Conservation (phyloP, 164 flowering plant genomes). For the Macadamia tetraphylla region DNA sequence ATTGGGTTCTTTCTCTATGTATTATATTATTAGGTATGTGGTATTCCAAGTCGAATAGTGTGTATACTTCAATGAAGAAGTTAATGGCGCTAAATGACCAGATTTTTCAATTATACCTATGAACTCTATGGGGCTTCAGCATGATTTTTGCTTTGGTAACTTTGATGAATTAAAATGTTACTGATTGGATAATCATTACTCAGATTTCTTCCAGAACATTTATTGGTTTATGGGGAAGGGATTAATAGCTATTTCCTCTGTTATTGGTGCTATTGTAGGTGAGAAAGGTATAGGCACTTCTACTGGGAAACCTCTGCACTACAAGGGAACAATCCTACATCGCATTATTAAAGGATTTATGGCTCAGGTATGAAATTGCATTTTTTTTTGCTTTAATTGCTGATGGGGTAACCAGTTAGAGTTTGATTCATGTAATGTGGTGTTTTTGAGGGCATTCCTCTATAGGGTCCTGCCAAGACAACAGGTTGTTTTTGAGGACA, state of each 20-base stretch:
- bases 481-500: not conserved
- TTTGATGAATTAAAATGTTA: not conserved
- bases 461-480: not conserved
- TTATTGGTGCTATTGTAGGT: slow-evolving; percentile 36
- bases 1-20: too few relatives aligned
- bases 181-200: not conserved
- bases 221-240: not conserved
- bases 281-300: slow-evolving; percentile 71
- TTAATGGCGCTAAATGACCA: too few relatives aligned
- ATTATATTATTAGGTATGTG: too few relatives aligned
- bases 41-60: too few relatives aligned
- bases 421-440: not conserved
- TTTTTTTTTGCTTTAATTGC: slow-evolving; percentile 2
- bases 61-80: too few relatives aligned
- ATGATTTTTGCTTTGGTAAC: not conserved
- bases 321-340: slow-evolving; percentile 65
- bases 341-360: slow-evolving; percentile 81
- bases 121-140: not conserved
- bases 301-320: slow-evolving; percentile 71
- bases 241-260: not conserved
- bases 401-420: not conserved
- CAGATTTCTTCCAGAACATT: not conserved
- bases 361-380: slow-evolving; percentile 57
- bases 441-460: not conserved
- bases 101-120: not conserved